Percentiles rank a stretch among this genome's conserved stretches.
Evolutionary conservation across 768 basidiomycete genomes (phyloP).

Genomic region (Lactarius quietus): DNA sequence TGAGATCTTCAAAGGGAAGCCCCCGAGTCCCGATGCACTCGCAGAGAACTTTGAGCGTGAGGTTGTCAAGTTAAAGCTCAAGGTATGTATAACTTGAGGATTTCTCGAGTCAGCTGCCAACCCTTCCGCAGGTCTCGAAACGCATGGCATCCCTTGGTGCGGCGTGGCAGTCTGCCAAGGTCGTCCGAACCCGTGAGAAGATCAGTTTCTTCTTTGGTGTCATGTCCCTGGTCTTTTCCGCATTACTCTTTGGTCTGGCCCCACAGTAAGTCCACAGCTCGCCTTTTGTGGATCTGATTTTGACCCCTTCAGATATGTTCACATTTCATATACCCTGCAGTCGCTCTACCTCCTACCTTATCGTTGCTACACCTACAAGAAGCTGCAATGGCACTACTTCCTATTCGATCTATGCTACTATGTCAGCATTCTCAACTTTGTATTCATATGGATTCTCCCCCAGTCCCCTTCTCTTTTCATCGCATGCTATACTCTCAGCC

Average conservation of each 20-base stretch:
- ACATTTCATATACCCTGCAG: slow-evolving; percentile 80
- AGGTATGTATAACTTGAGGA: slow-evolving; percentile 46
- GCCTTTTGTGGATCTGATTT: slow-evolving; percentile 21
- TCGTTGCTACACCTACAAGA: slow-evolving; percentile 85
- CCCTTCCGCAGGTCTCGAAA: slow-evolving; percentile 57
- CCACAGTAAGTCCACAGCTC: slow-evolving; percentile 61
- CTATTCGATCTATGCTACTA: slow-evolving; percentile 93
- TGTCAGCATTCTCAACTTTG: slow-evolving; percentile 83
- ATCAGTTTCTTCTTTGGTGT: slow-evolving; percentile 93
- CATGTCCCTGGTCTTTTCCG: slow-evolving; percentile 79
- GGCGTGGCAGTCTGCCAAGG: slow-evolving; percentile 92
- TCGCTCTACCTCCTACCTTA: slow-evolving; percentile 75
- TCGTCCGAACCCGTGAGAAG: slow-evolving; percentile 77
- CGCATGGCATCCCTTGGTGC: slow-evolving; percentile 74
- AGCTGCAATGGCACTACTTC: slow-evolving; percentile 92
- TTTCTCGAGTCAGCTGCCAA: not conserved
- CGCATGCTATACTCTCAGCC: slow-evolving; percentile 89
- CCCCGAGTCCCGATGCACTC: slow-evolving; percentile 56
- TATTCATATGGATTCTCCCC: slow-evolving; percentile 91
- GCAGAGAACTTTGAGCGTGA: slow-evolving; percentile 83
- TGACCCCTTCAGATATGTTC: slow-evolving; percentile 65
- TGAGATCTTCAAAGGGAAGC: slow-evolving; percentile 57
- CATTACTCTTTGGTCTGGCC: slow-evolving; percentile 82
- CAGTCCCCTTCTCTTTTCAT: slow-evolving; percentile 74
- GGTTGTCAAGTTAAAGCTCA: slow-evolving; percentile 80